Conservation (phyloP, 2,329 filamentous ascomycete species). For the Niveomyces coronatus region DNA sequence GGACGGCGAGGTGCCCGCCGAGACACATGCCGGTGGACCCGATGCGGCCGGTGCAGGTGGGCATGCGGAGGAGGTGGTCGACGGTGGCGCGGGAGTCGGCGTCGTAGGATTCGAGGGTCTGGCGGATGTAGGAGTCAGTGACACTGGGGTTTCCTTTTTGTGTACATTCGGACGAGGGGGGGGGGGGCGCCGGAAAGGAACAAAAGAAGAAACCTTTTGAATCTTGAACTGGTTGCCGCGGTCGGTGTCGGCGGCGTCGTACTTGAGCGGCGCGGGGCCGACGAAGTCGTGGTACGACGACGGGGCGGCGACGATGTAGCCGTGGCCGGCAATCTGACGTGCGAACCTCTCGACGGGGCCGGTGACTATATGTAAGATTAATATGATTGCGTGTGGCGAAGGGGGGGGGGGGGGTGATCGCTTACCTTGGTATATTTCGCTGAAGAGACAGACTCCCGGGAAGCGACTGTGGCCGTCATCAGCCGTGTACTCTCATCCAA, state of each 20-base stretch:
- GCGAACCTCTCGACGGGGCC: conserved; percentile 84
- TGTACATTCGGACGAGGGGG: too few relatives aligned
- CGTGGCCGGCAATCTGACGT: conserved; percentile 82
- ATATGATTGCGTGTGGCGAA: conserved; percentile 7
- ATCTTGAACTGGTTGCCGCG: conserved; percentile 81
- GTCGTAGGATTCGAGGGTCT: conserved; percentile 80
- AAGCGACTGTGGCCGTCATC: conserved; percentile 44
- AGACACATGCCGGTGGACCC: conserved; percentile 86
- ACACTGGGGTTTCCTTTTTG: too few relatives aligned
- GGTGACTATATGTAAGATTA: conserved; percentile 49
- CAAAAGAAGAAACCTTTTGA: conserved; percentile 50
- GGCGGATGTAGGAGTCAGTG: too few relatives aligned
- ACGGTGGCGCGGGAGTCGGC: conserved; percentile 61
- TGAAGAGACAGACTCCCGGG: conserved; percentile 80
- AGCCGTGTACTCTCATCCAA: conserved; percentile 6
- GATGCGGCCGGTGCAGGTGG: conserved; percentile 72
- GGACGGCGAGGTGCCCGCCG: conserved; percentile 72
- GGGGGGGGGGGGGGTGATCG: background rate
- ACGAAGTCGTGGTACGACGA: conserved; percentile 92
- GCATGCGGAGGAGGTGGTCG: conserved; percentile 58
- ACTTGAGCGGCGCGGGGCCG: conserved; percentile 70
- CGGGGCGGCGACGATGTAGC: conserved; percentile 85
- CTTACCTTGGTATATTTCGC: conserved; percentile 89
- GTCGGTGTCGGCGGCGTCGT: conserved; percentile 82
- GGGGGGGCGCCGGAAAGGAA: too few relatives aligned